Conservation (phyloP, 108 stramenopile genomes). For the Nitzschia palea region DNA sequence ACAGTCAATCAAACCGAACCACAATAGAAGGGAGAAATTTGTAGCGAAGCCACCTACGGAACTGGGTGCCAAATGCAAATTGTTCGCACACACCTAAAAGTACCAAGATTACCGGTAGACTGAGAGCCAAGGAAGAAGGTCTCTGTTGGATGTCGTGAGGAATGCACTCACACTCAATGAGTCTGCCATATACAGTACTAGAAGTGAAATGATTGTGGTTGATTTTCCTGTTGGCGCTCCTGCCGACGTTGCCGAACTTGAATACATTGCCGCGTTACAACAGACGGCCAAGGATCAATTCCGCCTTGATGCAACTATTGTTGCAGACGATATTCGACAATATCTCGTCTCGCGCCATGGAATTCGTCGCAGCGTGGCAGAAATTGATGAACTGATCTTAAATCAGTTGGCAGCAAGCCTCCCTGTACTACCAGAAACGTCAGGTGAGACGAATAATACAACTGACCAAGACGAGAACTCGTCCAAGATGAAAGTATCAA, state of each 20-base stretch:
- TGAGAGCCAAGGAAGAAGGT: too few relatives aligned
- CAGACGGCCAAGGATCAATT: constrained; percentile 6
- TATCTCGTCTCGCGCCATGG: constrained; percentile 31
- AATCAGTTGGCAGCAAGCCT: neutral
- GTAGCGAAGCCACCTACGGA: too few relatives aligned
- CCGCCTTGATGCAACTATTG: constrained; percentile 13
- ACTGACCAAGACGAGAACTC: too few relatives aligned
- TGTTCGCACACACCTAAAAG: too few relatives aligned
- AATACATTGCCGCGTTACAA: constrained; percentile 34
- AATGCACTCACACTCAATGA: neutral
- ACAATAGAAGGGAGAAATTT: too few relatives aligned
- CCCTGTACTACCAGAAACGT: neutral
- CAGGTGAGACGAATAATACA: neutral
- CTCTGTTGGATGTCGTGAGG: neutral
- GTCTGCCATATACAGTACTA: too few relatives aligned
- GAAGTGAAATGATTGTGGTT: neutral
- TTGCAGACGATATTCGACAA: constrained; percentile 13
- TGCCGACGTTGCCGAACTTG: constrained; percentile 23
- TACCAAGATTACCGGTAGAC: too few relatives aligned
- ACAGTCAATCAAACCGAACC: too few relatives aligned
- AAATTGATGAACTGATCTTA: neutral
- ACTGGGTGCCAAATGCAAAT: too few relatives aligned
- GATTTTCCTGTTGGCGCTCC: constrained; percentile 3
- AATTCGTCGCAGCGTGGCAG: neutral
- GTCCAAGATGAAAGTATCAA: too few relatives aligned